A percentile compares a stretch with the other conserved stretches of the same genome.
These are phyloP conservation scores for Candida silvatica DNA, from an alignment of 805 yeast species.

Conservation along the genomic window DNA sequence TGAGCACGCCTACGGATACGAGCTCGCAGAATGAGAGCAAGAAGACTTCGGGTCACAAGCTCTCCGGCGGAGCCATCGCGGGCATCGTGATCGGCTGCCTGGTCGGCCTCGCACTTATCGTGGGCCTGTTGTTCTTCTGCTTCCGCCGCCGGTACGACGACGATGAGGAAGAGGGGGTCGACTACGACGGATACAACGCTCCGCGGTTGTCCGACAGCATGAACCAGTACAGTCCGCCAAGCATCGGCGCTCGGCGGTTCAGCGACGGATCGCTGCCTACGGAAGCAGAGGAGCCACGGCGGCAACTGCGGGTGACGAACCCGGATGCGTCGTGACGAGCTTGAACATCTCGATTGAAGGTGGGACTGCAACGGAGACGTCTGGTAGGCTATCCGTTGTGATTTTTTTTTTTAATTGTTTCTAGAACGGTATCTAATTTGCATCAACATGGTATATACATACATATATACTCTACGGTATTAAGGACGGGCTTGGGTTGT, in stretches of 20 bases:
- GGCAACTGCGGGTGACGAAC: conserved; percentile 2
- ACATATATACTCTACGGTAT: too few relatives aligned
- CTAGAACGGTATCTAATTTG: too few relatives aligned
- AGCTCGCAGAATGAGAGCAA: not conserved
- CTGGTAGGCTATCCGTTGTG: too few relatives aligned
- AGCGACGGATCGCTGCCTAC: conserved; percentile 28
- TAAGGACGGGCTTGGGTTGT: too few relatives aligned
- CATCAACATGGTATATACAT: too few relatives aligned
- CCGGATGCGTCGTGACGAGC: conserved; percentile 3
- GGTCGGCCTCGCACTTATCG: conserved; percentile 15
- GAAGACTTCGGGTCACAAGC: conserved; percentile 1
- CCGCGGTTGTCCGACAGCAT: not conserved
- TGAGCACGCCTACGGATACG: not conserved
- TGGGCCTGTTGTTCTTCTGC: conserved; percentile 11
- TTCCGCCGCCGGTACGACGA: conserved; percentile 14
- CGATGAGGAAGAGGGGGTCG: conserved; percentile 11
- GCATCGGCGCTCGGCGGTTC: conserved; percentile 19
- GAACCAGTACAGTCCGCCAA: not conserved
- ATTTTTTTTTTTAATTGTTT: too few relatives aligned
- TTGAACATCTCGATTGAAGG: too few relatives aligned
- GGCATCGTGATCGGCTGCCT: conserved; percentile 27
- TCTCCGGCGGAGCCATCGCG: conserved; percentile 26
- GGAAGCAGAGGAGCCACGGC: conserved; percentile 16
- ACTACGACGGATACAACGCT: not conserved
- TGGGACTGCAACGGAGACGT: too few relatives aligned